Percentiles rank a stretch among this genome's conserved stretches.
These are phyloP conservation scores for Vicia faba DNA, from an alignment of 306 rosid genomes.

Conservation along the genomic window DNA sequence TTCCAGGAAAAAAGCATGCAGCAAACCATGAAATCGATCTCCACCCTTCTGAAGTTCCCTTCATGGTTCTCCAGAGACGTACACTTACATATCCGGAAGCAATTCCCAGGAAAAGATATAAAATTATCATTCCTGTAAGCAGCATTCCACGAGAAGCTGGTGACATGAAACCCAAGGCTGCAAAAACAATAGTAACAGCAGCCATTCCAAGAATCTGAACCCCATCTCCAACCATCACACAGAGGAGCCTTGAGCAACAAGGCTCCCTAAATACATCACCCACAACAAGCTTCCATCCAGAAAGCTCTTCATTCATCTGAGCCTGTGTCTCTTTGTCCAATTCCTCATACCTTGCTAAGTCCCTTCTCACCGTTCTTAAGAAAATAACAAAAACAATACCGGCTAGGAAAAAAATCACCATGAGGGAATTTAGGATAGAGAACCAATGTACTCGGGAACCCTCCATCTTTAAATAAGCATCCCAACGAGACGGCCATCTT, in stretches of 20 bases:
- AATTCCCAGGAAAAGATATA: slow-evolving; percentile 87
- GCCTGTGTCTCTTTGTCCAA: slow-evolving; percentile 96
- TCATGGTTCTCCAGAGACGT: slow-evolving; percentile 87
- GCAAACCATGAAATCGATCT: slow-evolving; percentile 74
- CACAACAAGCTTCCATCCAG: slow-evolving; percentile 99
- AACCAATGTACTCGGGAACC: slow-evolving; percentile 98
- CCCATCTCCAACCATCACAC: slow-evolving; percentile 95
- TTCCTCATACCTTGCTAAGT: slow-evolving; percentile 91
- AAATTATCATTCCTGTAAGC: slow-evolving; percentile 89
- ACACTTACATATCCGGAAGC: slow-evolving; percentile 92
- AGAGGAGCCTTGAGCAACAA: slow-evolving; percentile 71
- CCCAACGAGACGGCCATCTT: slow-evolving; percentile 99
- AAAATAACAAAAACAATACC: slow-evolving; percentile 95
- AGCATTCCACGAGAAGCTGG: slow-evolving; percentile 82
- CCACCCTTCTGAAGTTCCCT: slow-evolving; percentile 95
- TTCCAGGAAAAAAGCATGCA: slow-evolving; percentile 94
- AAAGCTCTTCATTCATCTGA: slow-evolving; percentile 97
- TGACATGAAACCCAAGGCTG: slow-evolving; percentile 84
- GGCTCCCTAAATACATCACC: slow-evolving; percentile 99
- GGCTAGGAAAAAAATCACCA: slow-evolving; percentile 93
- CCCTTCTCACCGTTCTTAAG: slow-evolving; percentile 92
- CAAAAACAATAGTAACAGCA: slow-evolving; percentile 81
- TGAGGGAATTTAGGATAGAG: slow-evolving; percentile 57
- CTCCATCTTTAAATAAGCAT: slow-evolving; percentile 95
- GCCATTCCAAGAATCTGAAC: slow-evolving; percentile 94